These are phyloP conservation scores for Pyricularia pennisetigena DNA, from an alignment of 2,329 filamentous ascomycete species.

Conservation along the genomic window DNA sequence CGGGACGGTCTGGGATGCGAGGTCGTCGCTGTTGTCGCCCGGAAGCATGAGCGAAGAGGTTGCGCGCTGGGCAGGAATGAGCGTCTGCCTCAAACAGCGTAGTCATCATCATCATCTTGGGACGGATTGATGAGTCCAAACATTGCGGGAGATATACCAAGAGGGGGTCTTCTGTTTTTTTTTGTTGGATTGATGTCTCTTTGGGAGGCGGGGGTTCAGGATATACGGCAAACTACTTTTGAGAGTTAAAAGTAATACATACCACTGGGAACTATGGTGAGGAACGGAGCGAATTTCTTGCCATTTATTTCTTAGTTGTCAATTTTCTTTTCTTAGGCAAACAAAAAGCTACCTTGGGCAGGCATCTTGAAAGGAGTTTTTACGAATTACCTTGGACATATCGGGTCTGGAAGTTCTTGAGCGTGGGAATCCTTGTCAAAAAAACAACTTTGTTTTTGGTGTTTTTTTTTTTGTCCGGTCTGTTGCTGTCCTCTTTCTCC, in stretches of 20 bases:
- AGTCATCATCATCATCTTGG: neutral
- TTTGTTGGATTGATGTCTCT: neutral
- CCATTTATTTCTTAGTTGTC: neutral
- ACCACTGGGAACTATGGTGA: neutral
- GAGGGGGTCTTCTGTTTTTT: neutral
- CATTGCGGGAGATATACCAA: neutral
- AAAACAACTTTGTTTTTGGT: neutral
- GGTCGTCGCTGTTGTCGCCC: neutral
- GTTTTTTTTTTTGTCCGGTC: neutral
- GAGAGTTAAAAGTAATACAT: neutral
- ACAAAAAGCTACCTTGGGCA: neutral
- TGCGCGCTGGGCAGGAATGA: neutral
- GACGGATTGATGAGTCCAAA: neutral
- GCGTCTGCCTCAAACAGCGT: neutral
- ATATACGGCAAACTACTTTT: neutral
- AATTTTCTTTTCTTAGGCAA: neutral
- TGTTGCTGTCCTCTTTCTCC: neutral
- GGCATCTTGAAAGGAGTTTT: neutral
- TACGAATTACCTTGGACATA: neutral
- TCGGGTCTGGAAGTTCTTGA: neutral
- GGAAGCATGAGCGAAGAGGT: neutral
- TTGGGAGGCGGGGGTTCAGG: neutral
- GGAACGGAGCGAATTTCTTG: neutral
- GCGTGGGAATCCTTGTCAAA: neutral
- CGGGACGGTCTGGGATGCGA: neutral